Base-by-base conservation (phyloP, 2,329 filamentous ascomycete species). In the Alternaria brassicae region DNA sequence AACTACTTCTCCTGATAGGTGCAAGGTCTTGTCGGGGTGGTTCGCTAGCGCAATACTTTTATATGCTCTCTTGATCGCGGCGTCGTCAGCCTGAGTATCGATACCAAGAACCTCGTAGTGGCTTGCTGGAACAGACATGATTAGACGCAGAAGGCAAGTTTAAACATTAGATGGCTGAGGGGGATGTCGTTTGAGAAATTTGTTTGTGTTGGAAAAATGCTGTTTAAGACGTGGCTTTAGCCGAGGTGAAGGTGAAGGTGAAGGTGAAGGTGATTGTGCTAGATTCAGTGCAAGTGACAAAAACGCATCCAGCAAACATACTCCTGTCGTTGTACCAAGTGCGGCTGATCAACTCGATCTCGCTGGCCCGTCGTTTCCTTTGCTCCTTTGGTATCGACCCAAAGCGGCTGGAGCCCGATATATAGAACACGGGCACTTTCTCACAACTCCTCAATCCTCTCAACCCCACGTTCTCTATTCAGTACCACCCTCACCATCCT, bases 401-500 rank as follows among this genome's bases (percentile, higher is more conserved):
- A 23, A 23, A 3, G 30, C 32, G 1, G 19, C 15, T 30, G 8
- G 4, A 23, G 2, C 28, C 19, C 17, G 19, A 3, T n/a, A 3
- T 10, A 2, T 9, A 21, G 6, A 6, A 21, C 17, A 32, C 17
- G 1, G n/a, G n/a, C 5, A 5, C 17, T 15, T 19, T 10, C 6
- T 63, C 50, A 76, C 4, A 76, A 36, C 42, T 71, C 61, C 10
- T 77, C 67, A 12, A 81, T 69, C n/a, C 72, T 69, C 50, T 76
- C 68, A 2, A 84, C 79, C 27, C 71, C 74, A 39, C 84, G 77
- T 67, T 83, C 80, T 62, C 70, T 79, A 44, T 81, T 80, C 54
- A 86, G 78, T 3, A 85, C 75, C 42, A 86, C 71, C 51, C 83
- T 79, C 47, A 86, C 68, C 68, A 86, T 84, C 59, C 75, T 81